These are phyloP conservation scores for Leishmania guyanensis DNA, from an alignment of 208 protist genomes.

Conservation along the genomic window DNA sequence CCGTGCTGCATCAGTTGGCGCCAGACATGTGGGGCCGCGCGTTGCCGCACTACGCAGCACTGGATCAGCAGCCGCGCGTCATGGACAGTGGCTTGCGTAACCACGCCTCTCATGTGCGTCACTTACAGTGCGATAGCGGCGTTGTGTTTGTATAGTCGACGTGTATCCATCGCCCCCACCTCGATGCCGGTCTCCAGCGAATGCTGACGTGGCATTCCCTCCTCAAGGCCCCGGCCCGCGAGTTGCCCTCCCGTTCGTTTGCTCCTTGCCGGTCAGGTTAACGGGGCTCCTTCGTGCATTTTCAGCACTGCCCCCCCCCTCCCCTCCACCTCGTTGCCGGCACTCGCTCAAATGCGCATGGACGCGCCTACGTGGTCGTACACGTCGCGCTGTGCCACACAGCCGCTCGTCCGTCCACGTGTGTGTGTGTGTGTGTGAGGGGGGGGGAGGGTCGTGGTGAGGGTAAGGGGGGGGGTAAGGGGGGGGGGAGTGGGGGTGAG, in stretches of 20 bases:
- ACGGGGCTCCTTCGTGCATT: neutral
- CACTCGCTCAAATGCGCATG: neutral
- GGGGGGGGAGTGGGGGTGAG: too few species aligned
- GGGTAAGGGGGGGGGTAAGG: neutral
- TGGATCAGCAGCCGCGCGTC: slow-evolving; percentile 24
- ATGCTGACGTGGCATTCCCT: neutral
- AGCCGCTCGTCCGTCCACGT: too few species aligned
- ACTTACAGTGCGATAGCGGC: slow-evolving; percentile 12
- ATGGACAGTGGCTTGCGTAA: slow-evolving; percentile 28
- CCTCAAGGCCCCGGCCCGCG: neutral
- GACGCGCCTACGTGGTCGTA: neutral
- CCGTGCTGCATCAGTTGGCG: slow-evolving; percentile 27
- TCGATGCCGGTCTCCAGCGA: neutral
- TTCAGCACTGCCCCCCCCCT: neutral
- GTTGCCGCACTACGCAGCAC: slow-evolving; percentile 34
- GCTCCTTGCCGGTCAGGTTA: neutral
- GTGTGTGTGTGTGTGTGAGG: neutral
- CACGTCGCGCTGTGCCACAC: neutral
- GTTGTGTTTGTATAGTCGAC: slow-evolving; percentile 15
- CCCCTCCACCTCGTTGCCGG: neutral
- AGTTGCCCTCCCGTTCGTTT: neutral
- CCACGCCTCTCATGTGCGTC: slow-evolving; percentile 12
- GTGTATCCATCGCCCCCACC: neutral
- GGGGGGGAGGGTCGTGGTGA: neutral
- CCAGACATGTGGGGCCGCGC: slow-evolving; percentile 41